Base-by-base conservation (phyloP, 2,329 filamentous ascomycete species). In the Venturia carpophila region DNA sequence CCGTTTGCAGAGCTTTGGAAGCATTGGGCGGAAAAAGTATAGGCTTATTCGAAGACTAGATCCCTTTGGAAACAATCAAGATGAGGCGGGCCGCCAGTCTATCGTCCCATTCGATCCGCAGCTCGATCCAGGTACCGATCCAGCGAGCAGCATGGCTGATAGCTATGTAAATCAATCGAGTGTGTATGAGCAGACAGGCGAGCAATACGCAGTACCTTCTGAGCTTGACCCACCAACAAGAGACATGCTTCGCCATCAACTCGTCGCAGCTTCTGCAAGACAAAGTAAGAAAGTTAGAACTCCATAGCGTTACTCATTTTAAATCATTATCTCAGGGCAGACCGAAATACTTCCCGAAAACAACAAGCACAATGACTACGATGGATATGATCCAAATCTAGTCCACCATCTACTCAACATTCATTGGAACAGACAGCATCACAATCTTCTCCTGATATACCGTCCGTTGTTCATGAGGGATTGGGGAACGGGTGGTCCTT, bases 401-500 rank as follows among this genome's bases (percentile, higher is more conserved):
- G 67, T 60, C 15, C 24, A 60, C 41, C 67, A 68, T 63, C 45
- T 68, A 13, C 60, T 68, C 39, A 60, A 68, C 56, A 49, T 68
- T 45, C 66, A 68, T 65, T 82, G 79, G 79, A 82, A 79, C 68
- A 76, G 80, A 1, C 79, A 82, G 64, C 79, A 82, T 66, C 75
- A 79, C 63, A 75, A 78, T 15, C 73, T 75, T 64, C 67, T 78
- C 1, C 71, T 83, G 55, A 79, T 77, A 0, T 83, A 83, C 67
- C 77, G 82, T 0, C 78, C 81, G 0, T 77, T 75, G 0, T 81
- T 68, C 60, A 68, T 68, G 67, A 42, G 67, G 49, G 67, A 68
- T 39, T 49, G 83, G 80, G 80, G 79, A 60, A 76, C 77, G 43
- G 71, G 75, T 9, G 83, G 83, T 0, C 79, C 79, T 0, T 83